Evolutionary conservation across 495 filamentous ascomycete genomes (phyloP), one percentile per base, ranked within the genome.

Genomic region (Daldinia caldariorum): DNA sequence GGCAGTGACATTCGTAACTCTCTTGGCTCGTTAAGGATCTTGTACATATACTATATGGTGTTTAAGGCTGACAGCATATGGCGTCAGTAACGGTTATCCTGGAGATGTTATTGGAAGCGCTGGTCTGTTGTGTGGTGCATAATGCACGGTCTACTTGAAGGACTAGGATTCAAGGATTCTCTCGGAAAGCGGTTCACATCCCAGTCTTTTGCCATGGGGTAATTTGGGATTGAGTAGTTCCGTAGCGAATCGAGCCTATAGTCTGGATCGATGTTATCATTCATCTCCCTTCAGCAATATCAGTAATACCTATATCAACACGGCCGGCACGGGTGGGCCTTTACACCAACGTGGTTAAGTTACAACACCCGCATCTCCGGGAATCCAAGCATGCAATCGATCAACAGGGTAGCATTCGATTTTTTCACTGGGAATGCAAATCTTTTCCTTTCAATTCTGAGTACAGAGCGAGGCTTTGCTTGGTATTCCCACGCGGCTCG

Each of bases 101-200:
- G 14, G 16, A 45, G 41, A 6, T 45, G 41, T 5, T 45, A 45
- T 22, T 4, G 43, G 43, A 47, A 47, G 18, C 18, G 18, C 43
- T 45, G 16, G 41, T 45, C 41, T 45, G n/a, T 18, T 18, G 41
- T 45, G 41, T 45, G 18, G 41, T 45, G 18, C 43, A 47, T 47
- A 26, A 45, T 45, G 16, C 41, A 22, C 22, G 43, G 3, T 18
- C 41, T 1, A 47, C 43, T 9, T 20, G 43, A 47, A 47, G 43
- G 16, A 47, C 16, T 16, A 4, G 20, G 16, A 4, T n/a, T 22
- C 10, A 22, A 47, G 43, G 43, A 4, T 47, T 8, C 34, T 5
- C 43, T 1, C 10, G 20, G 43, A 47, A 18, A 10, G 43, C 18
- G 20, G 20, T 47, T 22, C 20, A 22, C 43, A 20, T 22, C 43